Evolutionary conservation across 2,329 filamentous ascomycete genomes (phyloP).

Genomic region (Mycogone perniciosa): DNA sequence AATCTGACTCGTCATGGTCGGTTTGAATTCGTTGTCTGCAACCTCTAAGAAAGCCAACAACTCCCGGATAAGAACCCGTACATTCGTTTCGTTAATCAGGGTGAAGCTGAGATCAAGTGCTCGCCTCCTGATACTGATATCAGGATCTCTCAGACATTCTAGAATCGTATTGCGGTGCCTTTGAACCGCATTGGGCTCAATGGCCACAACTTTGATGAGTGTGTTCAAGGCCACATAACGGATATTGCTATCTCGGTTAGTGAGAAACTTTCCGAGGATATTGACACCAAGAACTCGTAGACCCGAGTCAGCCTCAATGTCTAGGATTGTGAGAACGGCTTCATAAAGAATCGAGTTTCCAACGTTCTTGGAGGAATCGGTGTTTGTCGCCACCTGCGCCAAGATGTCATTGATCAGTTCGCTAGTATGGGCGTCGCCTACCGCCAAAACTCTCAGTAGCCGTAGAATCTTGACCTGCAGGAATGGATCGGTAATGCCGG

Average conservation of each 20-base stretch:
- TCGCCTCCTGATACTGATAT: conserved; percentile 93
- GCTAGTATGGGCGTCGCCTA: conserved; percentile 79
- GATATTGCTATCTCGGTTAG: conserved; percentile 99
- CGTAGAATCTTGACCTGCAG: conserved; percentile 93
- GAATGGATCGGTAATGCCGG: conserved; percentile 95
- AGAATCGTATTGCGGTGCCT: conserved; percentile 95
- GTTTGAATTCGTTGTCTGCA: conserved; percentile 97
- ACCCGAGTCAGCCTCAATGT: conserved; percentile 96
- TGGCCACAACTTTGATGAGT: conserved; percentile 93
- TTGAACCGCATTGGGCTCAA: conserved; percentile 96
- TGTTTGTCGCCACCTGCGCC: conserved; percentile 95
- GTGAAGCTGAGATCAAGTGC: conserved; percentile 98
- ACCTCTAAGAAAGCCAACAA: conserved; percentile 92
- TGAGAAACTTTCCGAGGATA: conserved; percentile 94
- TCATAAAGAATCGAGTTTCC: conserved; percentile 98
- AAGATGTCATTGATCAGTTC: conserved; percentile 99
- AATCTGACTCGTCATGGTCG: conserved; percentile 96
- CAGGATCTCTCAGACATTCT: conserved; percentile 90
- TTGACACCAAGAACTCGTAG: conserved; percentile 93
- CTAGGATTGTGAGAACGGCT: conserved; percentile 90
- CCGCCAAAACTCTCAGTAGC: conserved; percentile 75
- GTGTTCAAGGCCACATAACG: conserved; percentile 97
- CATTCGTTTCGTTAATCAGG: conserved; percentile 93
- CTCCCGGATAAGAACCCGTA: conserved; percentile 87
- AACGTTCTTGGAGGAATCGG: conserved; percentile 95